Evolutionary conservation across 495 filamentous ascomycete genomes (phyloP).

Genomic region (Entonaema liquescens): DNA sequence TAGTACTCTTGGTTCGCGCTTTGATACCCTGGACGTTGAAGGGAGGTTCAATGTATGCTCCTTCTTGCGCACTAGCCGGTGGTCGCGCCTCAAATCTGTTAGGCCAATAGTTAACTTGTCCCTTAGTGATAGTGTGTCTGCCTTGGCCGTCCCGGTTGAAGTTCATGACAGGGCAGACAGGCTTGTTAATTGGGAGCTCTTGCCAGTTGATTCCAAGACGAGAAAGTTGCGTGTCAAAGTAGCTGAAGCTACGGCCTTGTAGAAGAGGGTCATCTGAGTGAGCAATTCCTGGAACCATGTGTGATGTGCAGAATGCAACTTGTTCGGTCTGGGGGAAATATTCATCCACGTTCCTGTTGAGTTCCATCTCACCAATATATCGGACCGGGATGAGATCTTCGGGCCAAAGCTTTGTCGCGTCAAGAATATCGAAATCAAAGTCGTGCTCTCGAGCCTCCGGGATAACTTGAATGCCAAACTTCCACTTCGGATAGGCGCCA

Average conservation of each 20-base stretch:
- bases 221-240: constrained; percentile 85
- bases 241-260: constrained; percentile 86
- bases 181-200: constrained; percentile 84
- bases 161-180: constrained; percentile 80
- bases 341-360: constrained; percentile 86
- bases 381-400: constrained; percentile 82
- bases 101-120: constrained; percentile 89
- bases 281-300: constrained; percentile 86
- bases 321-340: constrained; percentile 88
- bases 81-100: constrained; percentile 75
- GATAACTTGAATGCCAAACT: constrained; percentile 81
- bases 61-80: constrained; percentile 65
- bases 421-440: constrained; percentile 90
- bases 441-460: constrained; percentile 75
- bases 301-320: constrained; percentile 84
- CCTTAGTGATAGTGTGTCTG: constrained; percentile 63
- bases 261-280: constrained; percentile 87
- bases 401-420: constrained; percentile 93
- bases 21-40: constrained; percentile 74
- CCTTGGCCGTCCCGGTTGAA: constrained; percentile 79
- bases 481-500: constrained; percentile 79
- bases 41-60: constrained; percentile 74
- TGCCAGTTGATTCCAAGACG: constrained; percentile 87
- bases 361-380: constrained; percentile 81
- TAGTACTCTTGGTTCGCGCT: constrained; percentile 71